phyloP scores from a whole-genome alignment of 768 basidiomycete genomes.

The Aureoboletus auriporus region DNA sequence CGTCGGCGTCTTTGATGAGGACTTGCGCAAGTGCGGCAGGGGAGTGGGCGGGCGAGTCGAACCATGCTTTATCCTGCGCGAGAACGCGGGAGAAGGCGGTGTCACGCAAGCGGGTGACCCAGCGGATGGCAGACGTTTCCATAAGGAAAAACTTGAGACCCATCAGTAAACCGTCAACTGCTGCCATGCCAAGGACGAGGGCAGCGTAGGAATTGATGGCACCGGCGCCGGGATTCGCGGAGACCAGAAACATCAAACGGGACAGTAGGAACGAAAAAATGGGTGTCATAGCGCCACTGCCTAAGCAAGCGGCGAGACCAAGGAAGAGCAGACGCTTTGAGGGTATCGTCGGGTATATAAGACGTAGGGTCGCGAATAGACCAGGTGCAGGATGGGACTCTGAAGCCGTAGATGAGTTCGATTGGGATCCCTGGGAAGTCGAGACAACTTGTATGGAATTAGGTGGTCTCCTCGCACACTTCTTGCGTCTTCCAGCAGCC shows the following conservation, averaged over 20 bases:
- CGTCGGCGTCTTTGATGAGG: slow-evolving; percentile 87
- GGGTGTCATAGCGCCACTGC: slow-evolving; percentile 84
- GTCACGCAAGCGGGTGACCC: slow-evolving; percentile 67
- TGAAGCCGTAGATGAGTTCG: not conserved
- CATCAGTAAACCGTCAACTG: slow-evolving; percentile 69
- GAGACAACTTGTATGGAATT: not conserved
- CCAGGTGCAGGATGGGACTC: slow-evolving; percentile 11
- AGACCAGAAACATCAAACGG: slow-evolving; percentile 71
- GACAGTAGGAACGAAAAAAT: slow-evolving; percentile 90
- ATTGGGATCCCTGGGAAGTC: slow-evolving; percentile 6
- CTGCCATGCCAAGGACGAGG: slow-evolving; percentile 69
- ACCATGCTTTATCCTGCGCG: slow-evolving; percentile 82
- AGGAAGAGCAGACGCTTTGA: slow-evolving; percentile 64
- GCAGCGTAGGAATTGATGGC: slow-evolving; percentile 68
- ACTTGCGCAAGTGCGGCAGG: slow-evolving; percentile 63
- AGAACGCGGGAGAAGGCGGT: slow-evolving; percentile 57
- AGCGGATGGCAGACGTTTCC: slow-evolving; percentile 68
- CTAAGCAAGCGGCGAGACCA: slow-evolving; percentile 65
- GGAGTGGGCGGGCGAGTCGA: slow-evolving; percentile 64
- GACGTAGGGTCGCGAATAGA: slow-evolving; percentile 41
- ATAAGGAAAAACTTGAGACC: slow-evolving; percentile 79
- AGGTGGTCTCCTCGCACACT: slow-evolving; percentile 13
- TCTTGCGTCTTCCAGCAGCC: slow-evolving; percentile 37
- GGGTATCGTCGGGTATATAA: slow-evolving; percentile 69
- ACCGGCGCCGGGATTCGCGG: slow-evolving; percentile 61